Evolutionary conservation across 768 basidiomycete species (phyloP).

Genomic region (Lyophyllum shimeji): DNA sequence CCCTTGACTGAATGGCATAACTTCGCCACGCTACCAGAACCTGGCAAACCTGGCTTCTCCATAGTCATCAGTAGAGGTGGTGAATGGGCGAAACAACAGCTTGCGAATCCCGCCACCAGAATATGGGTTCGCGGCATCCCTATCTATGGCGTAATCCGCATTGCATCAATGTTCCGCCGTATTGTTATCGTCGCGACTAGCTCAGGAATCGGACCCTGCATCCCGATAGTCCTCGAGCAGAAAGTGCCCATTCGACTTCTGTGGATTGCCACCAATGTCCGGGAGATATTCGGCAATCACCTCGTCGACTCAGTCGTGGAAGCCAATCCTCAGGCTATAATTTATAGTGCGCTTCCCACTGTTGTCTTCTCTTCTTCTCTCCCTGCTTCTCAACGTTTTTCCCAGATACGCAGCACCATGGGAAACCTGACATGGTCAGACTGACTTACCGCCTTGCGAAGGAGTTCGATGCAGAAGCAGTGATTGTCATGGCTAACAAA

Average conservation of each 20-base stretch:
- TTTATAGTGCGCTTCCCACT: slow-evolving; percentile 43
- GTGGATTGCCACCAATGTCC: slow-evolving; percentile 62
- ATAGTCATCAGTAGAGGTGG: slow-evolving; percentile 58
- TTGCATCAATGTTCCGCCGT: slow-evolving; percentile 54
- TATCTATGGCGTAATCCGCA: slow-evolving; percentile 53
- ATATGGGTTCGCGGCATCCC: slow-evolving; percentile 62
- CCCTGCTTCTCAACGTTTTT: not conserved
- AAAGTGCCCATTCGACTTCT: slow-evolving; percentile 52
- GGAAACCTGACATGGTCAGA: slow-evolving; percentile 50
- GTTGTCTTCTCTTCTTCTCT: not conserved
- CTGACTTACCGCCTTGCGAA: slow-evolving; percentile 44
- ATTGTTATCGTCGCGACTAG: slow-evolving; percentile 59
- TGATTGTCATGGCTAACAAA: slow-evolving; percentile 60
- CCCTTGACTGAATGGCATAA: slow-evolving; percentile 61
- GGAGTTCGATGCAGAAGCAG: slow-evolving; percentile 52
- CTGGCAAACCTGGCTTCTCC: slow-evolving; percentile 50
- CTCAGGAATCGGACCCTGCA: slow-evolving; percentile 59
- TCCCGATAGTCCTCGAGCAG: slow-evolving; percentile 51
- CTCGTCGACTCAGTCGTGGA: slow-evolving; percentile 54
- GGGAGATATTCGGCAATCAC: slow-evolving; percentile 60
- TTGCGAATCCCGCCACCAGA: slow-evolving; percentile 49
- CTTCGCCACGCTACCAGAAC: slow-evolving; percentile 53
- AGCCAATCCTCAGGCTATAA: slow-evolving; percentile 52
- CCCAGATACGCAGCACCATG: slow-evolving; percentile 42
- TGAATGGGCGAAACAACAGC: slow-evolving; percentile 58